A percentile compares a stretch with the other conserved stretches of the same genome.
These are phyloP conservation scores for Peniophora sp. DNA, from an alignment of 1,284 basidiomycete genomes.

Conservation along the genomic window DNA sequence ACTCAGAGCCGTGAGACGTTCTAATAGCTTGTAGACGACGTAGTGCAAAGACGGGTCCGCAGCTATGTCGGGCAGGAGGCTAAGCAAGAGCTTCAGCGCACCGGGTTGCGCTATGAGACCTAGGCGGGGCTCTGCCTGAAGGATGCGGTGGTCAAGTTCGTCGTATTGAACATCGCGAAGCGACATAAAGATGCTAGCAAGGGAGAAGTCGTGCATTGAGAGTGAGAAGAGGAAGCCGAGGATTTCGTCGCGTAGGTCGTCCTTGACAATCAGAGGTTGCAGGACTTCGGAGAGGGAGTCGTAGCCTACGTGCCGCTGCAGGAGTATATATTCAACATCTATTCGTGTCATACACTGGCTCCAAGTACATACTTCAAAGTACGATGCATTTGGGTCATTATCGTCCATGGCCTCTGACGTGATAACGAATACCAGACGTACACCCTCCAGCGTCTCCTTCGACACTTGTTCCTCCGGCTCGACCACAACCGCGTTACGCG, in stretches of 20 bases:
- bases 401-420: slow-evolving; percentile 54
- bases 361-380: slow-evolving; percentile 58
- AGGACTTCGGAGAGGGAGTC: slow-evolving; percentile 51
- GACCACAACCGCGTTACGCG: slow-evolving; percentile 24
- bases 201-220: slow-evolving; percentile 52
- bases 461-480: slow-evolving; percentile 34
- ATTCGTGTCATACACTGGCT: not conserved
- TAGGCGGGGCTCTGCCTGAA: slow-evolving; percentile 34
- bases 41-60: slow-evolving; percentile 30
- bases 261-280: slow-evolving; percentile 37
- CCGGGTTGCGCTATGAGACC: slow-evolving; percentile 45
- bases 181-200: slow-evolving; percentile 41
- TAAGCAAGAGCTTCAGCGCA: slow-evolving; percentile 49
- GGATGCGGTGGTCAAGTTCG: slow-evolving; percentile 24
- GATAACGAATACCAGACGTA: slow-evolving; percentile 51
- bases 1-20: slow-evolving; percentile 46
- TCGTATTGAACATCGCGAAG: slow-evolving; percentile 24
- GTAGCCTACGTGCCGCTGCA: slow-evolving; percentile 62
- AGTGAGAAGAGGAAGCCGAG: slow-evolving; percentile 59
- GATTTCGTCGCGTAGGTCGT: slow-evolving; percentile 39
- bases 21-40: slow-evolving; percentile 50
- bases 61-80: slow-evolving; percentile 24
- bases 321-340: slow-evolving; percentile 1
- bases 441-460: slow-evolving; percentile 41
- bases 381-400: slow-evolving; percentile 47